phyloP scores from a whole-genome alignment of 345 rosid species.

The Cardamine occulta region DNA sequence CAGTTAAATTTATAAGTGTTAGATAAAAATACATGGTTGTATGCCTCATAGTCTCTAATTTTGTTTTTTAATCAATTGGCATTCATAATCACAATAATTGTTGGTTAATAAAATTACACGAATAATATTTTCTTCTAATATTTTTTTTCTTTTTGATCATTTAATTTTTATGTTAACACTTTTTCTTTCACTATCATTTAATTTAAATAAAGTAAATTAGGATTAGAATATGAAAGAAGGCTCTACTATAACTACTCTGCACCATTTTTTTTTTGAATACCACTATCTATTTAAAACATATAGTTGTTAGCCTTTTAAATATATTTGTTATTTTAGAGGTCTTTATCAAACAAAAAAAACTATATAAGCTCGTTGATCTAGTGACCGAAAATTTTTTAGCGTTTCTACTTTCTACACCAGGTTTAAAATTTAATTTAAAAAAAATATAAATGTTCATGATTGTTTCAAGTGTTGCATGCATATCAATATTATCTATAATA shows the following conservation, averaged over 20 bases:
- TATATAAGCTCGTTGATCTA: not conserved
- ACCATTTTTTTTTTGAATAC: not conserved
- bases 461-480: not conserved
- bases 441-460: not conserved
- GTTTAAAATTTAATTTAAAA: no score
- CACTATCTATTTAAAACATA: not conserved
- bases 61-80: not conserved
- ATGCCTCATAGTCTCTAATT: not conserved
- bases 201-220: not conserved
- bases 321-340: not conserved
- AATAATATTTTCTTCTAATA: not conserved
- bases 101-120: not conserved
- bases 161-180: not conserved
- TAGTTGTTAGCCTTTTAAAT: not conserved
- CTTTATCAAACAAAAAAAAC: not conserved
- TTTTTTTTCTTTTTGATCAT: not conserved
- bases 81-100: not conserved
- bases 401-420: no score
- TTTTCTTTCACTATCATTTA: not conserved
- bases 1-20: not conserved
- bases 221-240: not conserved
- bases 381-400: not conserved
- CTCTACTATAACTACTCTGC: conserved; percentile 1
- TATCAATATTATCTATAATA: no score
- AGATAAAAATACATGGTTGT: not conserved